Percentiles rank a stretch among this genome's conserved stretches.
Evolutionary conservation across 2,329 filamentous ascomycete species (phyloP).

Genomic region (Alternaria brassicae): DNA sequence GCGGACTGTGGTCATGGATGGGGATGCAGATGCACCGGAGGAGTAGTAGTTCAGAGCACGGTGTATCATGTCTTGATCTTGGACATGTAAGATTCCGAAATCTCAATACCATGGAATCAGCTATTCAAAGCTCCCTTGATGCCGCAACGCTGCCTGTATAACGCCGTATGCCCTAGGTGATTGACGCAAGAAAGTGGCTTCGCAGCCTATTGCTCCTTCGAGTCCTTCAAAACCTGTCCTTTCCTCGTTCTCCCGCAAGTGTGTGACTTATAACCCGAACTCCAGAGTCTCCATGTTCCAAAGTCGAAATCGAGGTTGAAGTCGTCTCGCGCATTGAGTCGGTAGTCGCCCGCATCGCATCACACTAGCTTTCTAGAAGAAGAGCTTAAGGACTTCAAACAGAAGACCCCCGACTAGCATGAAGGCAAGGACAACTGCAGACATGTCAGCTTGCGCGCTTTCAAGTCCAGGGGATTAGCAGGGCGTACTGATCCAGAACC

Average conservation of each 20-base stretch:
- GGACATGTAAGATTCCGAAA: slow-evolving; percentile 4
- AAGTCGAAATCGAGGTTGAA: background rate
- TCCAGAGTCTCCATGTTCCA: background rate
- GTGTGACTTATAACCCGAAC: background rate
- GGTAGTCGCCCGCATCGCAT: background rate
- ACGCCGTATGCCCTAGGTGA: slow-evolving; percentile 10
- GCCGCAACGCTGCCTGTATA: background rate
- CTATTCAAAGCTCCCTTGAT: background rate
- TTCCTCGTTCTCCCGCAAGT: background rate
- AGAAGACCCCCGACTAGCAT: slow-evolving; percentile 67
- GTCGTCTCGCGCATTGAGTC: background rate
- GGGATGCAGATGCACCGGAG: slow-evolving; percentile 18
- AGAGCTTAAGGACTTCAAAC: slow-evolving; percentile 62
- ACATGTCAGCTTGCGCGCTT: background rate
- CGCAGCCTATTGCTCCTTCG: background rate
- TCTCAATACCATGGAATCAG: slow-evolving; percentile 1
- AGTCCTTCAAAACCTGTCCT: background rate
- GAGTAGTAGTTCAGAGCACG: slow-evolving; percentile 14
- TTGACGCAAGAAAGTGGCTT: slow-evolving; percentile 3
- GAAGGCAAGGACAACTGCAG: slow-evolving; percentile 66
- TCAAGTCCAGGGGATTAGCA: background rate
- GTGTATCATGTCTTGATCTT: background rate
- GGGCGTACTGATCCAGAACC: slow-evolving; percentile 66
- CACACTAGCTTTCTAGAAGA: slow-evolving; percentile 43
- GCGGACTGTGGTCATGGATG: slow-evolving; percentile 46